phyloP scores from a whole-genome alignment of 2,329 filamentous ascomycete genomes.

The Ceratocystis smalleyi region DNA sequence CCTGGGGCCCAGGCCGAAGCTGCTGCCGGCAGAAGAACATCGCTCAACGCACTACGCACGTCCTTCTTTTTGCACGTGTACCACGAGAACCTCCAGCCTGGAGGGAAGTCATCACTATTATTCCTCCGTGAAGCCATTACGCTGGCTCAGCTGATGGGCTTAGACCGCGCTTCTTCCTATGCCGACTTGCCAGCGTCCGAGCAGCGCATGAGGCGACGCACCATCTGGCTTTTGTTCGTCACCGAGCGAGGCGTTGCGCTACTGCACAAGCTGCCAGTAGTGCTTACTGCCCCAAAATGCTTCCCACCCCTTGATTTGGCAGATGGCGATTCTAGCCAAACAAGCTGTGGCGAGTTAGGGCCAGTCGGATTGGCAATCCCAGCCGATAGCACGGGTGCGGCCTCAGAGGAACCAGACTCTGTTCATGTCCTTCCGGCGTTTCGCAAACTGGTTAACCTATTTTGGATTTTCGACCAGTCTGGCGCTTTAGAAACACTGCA shows the following conservation, averaged over 20 bases:
- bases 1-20: background rate
- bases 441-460: conserved; percentile 33
- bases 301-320: conserved; percentile 23
- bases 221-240: conserved; percentile 35
- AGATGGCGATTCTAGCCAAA: background rate
- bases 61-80: conserved; percentile 39
- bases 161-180: conserved; percentile 25
- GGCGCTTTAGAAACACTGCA: conserved; percentile 33
- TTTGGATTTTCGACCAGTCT: conserved; percentile 36
- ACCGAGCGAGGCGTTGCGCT: conserved; percentile 36
- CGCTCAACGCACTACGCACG: conserved; percentile 30
- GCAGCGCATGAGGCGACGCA: conserved; percentile 31
- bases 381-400: background rate
- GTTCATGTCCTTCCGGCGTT: conserved; percentile 34
- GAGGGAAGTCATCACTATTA: conserved; percentile 32
- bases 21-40: conserved; percentile 18
- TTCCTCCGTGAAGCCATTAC: conserved; percentile 37
- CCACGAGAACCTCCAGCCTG: conserved; percentile 33
- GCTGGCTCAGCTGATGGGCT: conserved; percentile 33
- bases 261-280: conserved; percentile 34
- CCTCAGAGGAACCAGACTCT: conserved; percentile 20
- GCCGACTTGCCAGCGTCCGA: conserved; percentile 14
- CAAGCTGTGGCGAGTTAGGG: conserved; percentile 1
- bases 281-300: conserved; percentile 27
- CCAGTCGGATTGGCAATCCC: background rate